A percentile compares a stretch with the other conserved stretches of the same genome.
Conservation (phyloP, 2,329 filamentous ascomycete genomes). For the Colletotrichum truncatum region DNA sequence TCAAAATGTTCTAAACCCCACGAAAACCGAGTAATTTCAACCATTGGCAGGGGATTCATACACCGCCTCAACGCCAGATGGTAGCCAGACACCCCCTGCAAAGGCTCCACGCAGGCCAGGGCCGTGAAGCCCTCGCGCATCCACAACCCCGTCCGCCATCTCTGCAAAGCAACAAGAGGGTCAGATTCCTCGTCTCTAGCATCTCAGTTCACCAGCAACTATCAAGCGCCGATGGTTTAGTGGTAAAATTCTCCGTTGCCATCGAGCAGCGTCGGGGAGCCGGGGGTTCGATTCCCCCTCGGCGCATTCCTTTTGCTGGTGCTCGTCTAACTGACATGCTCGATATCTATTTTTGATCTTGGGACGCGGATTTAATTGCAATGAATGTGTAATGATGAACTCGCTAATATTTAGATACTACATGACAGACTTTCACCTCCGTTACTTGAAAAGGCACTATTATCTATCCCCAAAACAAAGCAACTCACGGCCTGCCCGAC, state of each 20-base stretch:
- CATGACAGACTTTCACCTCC: too few relatives aligned
- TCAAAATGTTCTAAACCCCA: too few relatives aligned
- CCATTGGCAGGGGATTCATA: too few relatives aligned
- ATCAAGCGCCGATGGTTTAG: slow-evolving; percentile 16
- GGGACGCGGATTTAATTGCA: background rate
- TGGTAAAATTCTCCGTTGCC: slow-evolving; percentile 23
- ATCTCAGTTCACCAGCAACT: background rate
- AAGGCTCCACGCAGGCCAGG: background rate
- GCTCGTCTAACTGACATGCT: background rate
- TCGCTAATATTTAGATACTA: too few relatives aligned
- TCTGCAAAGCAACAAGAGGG: background rate
- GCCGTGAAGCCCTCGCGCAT: background rate
- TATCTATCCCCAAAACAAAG: too few relatives aligned
- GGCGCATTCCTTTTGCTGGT: slow-evolving; percentile 1
- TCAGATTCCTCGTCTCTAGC: rapidly evolving
- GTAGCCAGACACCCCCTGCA: background rate
- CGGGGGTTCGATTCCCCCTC: slow-evolving; percentile 16
- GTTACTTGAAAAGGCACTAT: too few relatives aligned
- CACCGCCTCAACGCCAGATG: too few relatives aligned
- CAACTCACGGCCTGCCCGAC: background rate
- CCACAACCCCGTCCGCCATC: background rate
- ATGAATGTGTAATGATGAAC: too few relatives aligned
- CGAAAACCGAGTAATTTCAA: too few relatives aligned
- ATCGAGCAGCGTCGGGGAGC: slow-evolving; percentile 16
- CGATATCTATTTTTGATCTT: background rate